Conservation (phyloP, 2,329 filamentous ascomycete genomes). For the Samsoniella hepiali region DNA sequence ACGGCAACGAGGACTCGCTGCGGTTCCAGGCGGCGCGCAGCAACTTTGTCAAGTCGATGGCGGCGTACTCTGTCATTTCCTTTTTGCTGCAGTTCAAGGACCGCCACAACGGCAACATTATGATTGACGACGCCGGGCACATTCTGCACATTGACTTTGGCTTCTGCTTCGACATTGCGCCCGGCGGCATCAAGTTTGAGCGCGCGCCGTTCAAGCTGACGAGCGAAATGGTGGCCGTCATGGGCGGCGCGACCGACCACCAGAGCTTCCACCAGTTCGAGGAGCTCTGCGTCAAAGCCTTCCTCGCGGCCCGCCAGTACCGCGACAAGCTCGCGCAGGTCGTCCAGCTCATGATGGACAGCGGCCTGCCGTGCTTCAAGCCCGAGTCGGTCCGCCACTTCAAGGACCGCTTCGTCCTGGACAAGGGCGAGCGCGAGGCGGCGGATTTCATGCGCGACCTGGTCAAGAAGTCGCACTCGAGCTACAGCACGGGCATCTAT, state of each 20-base stretch:
- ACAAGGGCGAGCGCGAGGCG: slow-evolving; percentile 87
- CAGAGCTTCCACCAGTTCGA: slow-evolving; percentile 96
- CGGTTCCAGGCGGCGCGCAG: slow-evolving; percentile 91
- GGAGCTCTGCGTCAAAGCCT: slow-evolving; percentile 92
- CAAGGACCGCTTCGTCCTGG: slow-evolving; percentile 85
- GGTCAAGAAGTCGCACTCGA: slow-evolving; percentile 85
- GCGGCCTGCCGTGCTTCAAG: slow-evolving; percentile 95
- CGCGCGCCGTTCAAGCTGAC: slow-evolving; percentile 98
- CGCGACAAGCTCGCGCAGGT: slow-evolving; percentile 86
- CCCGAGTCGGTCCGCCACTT: slow-evolving; percentile 93
- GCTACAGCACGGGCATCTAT: slow-evolving; percentile 89
- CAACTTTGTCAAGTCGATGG: slow-evolving; percentile 99
- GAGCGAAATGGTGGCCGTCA: slow-evolving; percentile 96
- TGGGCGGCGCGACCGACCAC: slow-evolving; percentile 81
- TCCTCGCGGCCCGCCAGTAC: slow-evolving; percentile 82
- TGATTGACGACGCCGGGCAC: slow-evolving; percentile 96
- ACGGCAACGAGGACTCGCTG: slow-evolving; percentile 92
- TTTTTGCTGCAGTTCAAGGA: slow-evolving; percentile 99
- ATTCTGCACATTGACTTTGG: slow-evolving; percentile 99
- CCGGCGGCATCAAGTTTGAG: slow-evolving; percentile 95
- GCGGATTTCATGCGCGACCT: slow-evolving; percentile 90
- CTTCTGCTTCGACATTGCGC: slow-evolving; percentile 98
- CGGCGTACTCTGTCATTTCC: slow-evolving; percentile 94
- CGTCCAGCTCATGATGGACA: slow-evolving; percentile 92
- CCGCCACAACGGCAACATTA: slow-evolving; percentile 98